A percentile compares a stretch with the other conserved stretches of the same genome.
Conservation (phyloP, 225 moss, liverwort and hornwort species). For the Neckera pumila region DNA sequence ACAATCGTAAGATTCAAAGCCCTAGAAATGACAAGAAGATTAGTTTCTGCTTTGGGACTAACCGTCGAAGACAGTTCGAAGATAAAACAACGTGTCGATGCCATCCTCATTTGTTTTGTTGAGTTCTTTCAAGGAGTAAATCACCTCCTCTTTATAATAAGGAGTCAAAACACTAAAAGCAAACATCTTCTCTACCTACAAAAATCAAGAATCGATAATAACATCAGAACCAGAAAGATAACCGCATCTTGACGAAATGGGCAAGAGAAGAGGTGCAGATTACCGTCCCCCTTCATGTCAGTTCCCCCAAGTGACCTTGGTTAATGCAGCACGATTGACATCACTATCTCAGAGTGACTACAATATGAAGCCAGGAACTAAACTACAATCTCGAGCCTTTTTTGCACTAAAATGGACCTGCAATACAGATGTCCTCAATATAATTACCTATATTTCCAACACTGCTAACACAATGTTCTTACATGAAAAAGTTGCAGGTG, state of each 20-base stretch:
- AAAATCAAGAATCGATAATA: not conserved
- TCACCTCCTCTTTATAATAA: conserved; percentile 82
- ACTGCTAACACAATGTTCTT: not conserved
- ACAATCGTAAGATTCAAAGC: not conserved
- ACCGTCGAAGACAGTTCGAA: conserved; percentile 78
- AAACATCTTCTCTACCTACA: conserved; percentile 84
- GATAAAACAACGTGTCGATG: conserved; percentile 78
- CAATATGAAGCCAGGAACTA: not conserved
- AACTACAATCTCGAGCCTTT: not conserved
- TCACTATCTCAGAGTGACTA: not conserved
- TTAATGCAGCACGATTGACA: not conserved
- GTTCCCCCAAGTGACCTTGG: not conserved
- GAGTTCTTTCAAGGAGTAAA: conserved; percentile 65
- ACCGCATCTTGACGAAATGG: not conserved
- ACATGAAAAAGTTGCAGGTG: not conserved
- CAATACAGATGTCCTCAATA: not conserved
- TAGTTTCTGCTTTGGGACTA: not conserved
- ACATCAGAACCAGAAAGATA: not conserved
- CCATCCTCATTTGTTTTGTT: conserved; percentile 70
- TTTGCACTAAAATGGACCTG: not conserved
- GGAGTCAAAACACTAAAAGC: conserved; percentile 98
- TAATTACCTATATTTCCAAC: not conserved
- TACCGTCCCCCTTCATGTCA: not conserved
- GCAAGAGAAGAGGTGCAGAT: not conserved
- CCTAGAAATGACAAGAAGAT: not conserved